phyloP scores from a whole-genome alignment of 768 basidiomycete species.

The Boletus fagicola region DNA sequence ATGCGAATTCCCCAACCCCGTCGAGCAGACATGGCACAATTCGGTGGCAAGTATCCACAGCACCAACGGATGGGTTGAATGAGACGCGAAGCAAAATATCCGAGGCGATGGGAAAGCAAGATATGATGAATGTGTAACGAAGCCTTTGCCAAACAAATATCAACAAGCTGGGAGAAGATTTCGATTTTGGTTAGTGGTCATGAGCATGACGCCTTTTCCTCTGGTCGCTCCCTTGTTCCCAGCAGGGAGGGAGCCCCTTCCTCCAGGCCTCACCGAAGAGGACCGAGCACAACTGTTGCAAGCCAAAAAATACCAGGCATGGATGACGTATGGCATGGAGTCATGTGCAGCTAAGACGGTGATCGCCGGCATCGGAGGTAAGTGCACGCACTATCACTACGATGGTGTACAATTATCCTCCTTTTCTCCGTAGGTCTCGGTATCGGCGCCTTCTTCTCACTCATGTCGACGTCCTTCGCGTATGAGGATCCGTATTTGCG shows the following conservation, averaged over 20 bases:
- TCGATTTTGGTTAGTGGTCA: background rate
- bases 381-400: slow-evolving; percentile 27
- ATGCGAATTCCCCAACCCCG: background rate
- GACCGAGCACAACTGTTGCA: slow-evolving; percentile 67
- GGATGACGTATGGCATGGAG: slow-evolving; percentile 72
- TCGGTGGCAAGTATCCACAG: background rate
- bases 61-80: background rate
- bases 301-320: slow-evolving; percentile 74
- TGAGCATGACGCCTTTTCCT: slow-evolving; percentile 28
- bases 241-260: slow-evolving; percentile 84
- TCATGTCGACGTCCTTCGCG: slow-evolving; percentile 93
- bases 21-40: background rate
- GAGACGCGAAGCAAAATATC: too few species aligned
- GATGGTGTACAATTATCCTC: background rate
- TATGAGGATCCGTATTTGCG: slow-evolving; percentile 91
- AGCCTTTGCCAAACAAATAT: slow-evolving; percentile 17
- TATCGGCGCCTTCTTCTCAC: slow-evolving; percentile 91
- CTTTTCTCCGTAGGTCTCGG: slow-evolving; percentile 63
- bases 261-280: slow-evolving; percentile 78
- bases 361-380: slow-evolving; percentile 81
- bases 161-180: slow-evolving; percentile 15
- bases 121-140: background rate
- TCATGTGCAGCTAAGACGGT: slow-evolving; percentile 83
- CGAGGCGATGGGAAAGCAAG: too few species aligned
- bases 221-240: slow-evolving; percentile 72